These are phyloP conservation scores for Nicotiana noctiflora DNA, from an alignment of 257 asterid genomes.

Conservation along the genomic window DNA sequence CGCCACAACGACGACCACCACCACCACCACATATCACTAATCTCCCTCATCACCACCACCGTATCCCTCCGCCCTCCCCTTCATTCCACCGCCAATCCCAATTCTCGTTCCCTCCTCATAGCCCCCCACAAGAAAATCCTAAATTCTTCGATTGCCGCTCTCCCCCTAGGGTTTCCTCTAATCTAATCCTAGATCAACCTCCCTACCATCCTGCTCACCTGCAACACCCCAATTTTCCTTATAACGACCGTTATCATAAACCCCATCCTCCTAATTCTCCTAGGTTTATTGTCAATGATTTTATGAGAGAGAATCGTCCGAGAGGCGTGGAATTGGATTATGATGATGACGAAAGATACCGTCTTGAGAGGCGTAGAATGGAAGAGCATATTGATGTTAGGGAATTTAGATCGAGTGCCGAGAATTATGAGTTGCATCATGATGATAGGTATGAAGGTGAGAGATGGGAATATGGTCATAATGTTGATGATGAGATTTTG, in stretches of 20 bases:
- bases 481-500: conserved; percentile 21
- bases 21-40: conserved; percentile 27
- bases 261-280: conserved; percentile 8
- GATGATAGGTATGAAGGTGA: conserved; percentile 20
- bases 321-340: conserved; percentile 8
- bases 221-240: conserved; percentile 6
- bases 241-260: conserved; percentile 4
- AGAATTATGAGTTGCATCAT: conserved; percentile 19
- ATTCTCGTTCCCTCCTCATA: conserved; percentile 25
- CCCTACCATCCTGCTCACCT: conserved; percentile 1
- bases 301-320: conserved; percentile 8
- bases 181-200: conserved; percentile 7
- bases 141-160: conserved; percentile 25
- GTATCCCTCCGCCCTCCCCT: conserved; percentile 12
- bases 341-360: conserved; percentile 1
- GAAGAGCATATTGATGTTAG: conserved; percentile 4
- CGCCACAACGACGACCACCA: conserved; percentile 13
- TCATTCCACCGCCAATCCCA: conserved; percentile 18
- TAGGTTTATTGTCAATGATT: neutral
- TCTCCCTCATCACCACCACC: conserved; percentile 2
- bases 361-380: neutral
- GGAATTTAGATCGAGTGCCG: conserved; percentile 5
- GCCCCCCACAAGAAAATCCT: conserved; percentile 18
- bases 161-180: conserved; percentile 20
- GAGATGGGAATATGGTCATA: conserved; percentile 27